Percentiles rank a stretch among this genome's conserved stretches.
These are phyloP conservation scores for Monascus purpureus DNA, from an alignment of 495 filamentous ascomycete genomes.

Conservation along the genomic window DNA sequence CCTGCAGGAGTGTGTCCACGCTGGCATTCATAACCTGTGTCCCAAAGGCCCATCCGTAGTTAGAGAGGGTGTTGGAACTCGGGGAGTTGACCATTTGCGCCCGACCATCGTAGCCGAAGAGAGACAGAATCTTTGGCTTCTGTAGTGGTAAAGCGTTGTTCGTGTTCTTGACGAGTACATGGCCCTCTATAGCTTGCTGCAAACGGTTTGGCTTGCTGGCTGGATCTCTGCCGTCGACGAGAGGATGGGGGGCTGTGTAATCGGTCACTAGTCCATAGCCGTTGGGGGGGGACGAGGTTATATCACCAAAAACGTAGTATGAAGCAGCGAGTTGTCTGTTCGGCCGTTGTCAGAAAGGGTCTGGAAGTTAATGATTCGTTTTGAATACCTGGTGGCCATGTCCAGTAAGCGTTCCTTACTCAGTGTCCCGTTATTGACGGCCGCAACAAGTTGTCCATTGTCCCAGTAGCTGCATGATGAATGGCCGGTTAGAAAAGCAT, in stretches of 20 bases:
- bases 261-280: conserved; percentile 51
- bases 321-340: conserved; percentile 35
- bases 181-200: conserved; percentile 43
- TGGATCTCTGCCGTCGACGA: conserved; percentile 38
- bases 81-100: conserved; percentile 35
- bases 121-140: conserved; percentile 37
- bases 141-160: conserved; percentile 48
- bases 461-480: conserved; percentile 31
- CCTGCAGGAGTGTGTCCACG: no score
- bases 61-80: conserved; percentile 61
- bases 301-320: conserved; percentile 35
- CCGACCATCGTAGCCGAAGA: conserved; percentile 51
- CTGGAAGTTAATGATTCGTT: conserved; percentile 46
- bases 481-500: no score
- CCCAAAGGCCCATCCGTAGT: conserved; percentile 51
- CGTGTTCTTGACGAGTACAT: conserved; percentile 63
- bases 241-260: conserved; percentile 54
- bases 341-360: conserved; percentile 25
- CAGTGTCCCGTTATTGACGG: conserved; percentile 33
- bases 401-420: conserved; percentile 34
- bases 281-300: conserved; percentile 27
- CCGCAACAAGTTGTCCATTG: conserved; percentile 37
- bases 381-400: conserved; percentile 44
- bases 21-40: neutral
- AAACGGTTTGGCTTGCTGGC: conserved; percentile 34